Evolutionary conservation across 2,329 filamentous ascomycete genomes (phyloP).

Genomic region (Aureobasidium sp.): DNA sequence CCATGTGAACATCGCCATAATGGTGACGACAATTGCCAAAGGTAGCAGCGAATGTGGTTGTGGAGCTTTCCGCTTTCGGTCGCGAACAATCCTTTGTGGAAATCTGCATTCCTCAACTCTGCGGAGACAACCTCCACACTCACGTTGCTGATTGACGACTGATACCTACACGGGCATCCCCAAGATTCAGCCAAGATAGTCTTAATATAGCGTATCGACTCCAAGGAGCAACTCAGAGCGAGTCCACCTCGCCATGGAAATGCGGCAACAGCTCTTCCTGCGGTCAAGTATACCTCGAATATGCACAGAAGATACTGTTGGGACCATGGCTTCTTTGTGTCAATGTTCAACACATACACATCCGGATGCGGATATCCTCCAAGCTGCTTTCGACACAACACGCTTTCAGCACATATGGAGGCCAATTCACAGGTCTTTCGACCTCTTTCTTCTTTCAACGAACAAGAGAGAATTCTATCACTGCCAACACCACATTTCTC

Average conservation of each 20-base stretch:
- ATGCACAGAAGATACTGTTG: not conserved
- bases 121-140: not conserved
- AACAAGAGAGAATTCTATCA: not conserved
- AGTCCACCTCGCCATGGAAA: not conserved
- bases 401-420: slow-evolving; percentile 1
- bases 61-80: not conserved
- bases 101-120: not conserved
- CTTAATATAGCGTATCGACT: not conserved
- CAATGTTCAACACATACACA: slow-evolving; percentile 4
- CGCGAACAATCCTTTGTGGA: slow-evolving; percentile 1
- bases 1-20: not conserved
- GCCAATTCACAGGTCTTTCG: not conserved
- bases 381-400: not conserved
- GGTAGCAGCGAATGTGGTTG: not conserved
- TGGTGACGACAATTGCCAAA: not conserved
- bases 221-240: not conserved
- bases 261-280: not conserved
- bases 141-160: not conserved
- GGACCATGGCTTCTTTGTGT: not conserved
- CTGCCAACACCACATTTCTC: not conserved
- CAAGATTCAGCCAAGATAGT: too few species aligned
- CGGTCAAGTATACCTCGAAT: not conserved
- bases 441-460: not conserved
- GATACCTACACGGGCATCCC: too few species aligned
- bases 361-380: not conserved